A percentile compares a stretch with the other conserved stretches of the same genome.
phyloP scores from a whole-genome alignment of 345 rosid species.

The Linum tenue region DNA sequence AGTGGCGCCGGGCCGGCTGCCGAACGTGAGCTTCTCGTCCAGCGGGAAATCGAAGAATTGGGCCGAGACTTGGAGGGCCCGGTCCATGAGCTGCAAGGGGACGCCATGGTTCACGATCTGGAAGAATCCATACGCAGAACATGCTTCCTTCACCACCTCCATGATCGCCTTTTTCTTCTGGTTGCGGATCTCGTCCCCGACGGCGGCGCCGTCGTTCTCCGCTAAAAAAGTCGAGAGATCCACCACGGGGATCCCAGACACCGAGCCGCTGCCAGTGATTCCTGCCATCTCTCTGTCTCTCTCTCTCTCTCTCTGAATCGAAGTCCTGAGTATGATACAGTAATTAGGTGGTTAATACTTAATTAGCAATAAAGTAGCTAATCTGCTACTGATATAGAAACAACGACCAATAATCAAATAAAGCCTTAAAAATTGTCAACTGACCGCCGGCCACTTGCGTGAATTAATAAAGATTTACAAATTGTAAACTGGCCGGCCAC shows the following conservation, averaged over 20 bases:
- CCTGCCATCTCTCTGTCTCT: too few species aligned
- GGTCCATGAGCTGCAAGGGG: slow-evolving; percentile 20
- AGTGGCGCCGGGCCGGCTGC: slow-evolving; percentile 24
- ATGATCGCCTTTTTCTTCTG: slow-evolving; percentile 22
- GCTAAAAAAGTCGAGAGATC: slow-evolving; percentile 37
- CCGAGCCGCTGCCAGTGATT: background rate
- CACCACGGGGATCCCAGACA: slow-evolving; percentile 24
- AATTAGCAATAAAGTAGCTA: too few species aligned
- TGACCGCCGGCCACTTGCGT: too few species aligned
- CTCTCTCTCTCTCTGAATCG: too few species aligned
- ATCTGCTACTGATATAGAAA: too few species aligned
- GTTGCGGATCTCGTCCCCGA: slow-evolving; percentile 13
- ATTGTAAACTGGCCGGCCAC: too few species aligned
- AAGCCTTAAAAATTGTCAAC: too few species aligned
- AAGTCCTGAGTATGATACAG: too few species aligned
- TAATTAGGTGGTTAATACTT: too few species aligned
- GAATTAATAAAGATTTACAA: too few species aligned
- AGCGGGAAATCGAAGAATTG: slow-evolving; percentile 26
- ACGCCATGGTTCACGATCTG: slow-evolving; percentile 45
- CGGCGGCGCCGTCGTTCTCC: too few species aligned
- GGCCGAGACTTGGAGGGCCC: slow-evolving; percentile 33
- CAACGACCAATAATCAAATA: too few species aligned
- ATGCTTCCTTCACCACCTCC: slow-evolving; percentile 29
- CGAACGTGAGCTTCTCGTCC: slow-evolving; percentile 30
- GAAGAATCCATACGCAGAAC: slow-evolving; percentile 41